A percentile compares a stretch with the other conserved stretches of the same genome.
These are phyloP conservation scores for Antitrichia curtipendula DNA, from an alignment of 225 moss, liverwort and hornwort species.

Conservation along the genomic window DNA sequence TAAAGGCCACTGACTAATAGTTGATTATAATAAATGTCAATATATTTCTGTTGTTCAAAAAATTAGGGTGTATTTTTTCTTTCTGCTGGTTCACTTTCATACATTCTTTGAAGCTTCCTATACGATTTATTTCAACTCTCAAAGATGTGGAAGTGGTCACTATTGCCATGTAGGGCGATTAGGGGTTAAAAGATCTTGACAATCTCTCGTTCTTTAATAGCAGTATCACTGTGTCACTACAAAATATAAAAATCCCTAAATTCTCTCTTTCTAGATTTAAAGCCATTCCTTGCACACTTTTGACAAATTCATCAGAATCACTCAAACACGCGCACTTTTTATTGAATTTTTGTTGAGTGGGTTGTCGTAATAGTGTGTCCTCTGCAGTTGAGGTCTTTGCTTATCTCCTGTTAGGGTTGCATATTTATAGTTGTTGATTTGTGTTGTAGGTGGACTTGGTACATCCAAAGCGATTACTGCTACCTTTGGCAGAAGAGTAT, in stretches of 20 bases:
- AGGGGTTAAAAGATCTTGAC: neutral
- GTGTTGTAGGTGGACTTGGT: slow-evolving; percentile 62
- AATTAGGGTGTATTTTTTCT: neutral
- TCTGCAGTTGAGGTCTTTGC: neutral
- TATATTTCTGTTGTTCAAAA: neutral
- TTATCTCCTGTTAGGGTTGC: neutral
- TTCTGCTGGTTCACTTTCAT: neutral
- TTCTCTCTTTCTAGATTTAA: neutral
- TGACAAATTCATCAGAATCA: neutral
- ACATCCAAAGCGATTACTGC: slow-evolving; percentile 64
- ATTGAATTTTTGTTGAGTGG: neutral
- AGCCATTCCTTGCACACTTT: neutral
- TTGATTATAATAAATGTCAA: neutral
- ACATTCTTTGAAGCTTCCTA: neutral
- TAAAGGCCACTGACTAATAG: neutral
- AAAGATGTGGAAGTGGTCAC: neutral
- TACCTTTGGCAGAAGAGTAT: slow-evolving; percentile 84
- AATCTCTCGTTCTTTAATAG: neutral
- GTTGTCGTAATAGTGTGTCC: neutral
- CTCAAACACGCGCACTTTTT: neutral
- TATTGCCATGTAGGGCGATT: neutral
- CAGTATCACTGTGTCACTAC: neutral
- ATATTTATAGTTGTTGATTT: neutral
- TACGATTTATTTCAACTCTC: neutral
- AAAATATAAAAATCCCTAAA: neutral